Conservation (phyloP, 2,329 filamentous ascomycete species). For the Hypoxylon sp. region DNA sequence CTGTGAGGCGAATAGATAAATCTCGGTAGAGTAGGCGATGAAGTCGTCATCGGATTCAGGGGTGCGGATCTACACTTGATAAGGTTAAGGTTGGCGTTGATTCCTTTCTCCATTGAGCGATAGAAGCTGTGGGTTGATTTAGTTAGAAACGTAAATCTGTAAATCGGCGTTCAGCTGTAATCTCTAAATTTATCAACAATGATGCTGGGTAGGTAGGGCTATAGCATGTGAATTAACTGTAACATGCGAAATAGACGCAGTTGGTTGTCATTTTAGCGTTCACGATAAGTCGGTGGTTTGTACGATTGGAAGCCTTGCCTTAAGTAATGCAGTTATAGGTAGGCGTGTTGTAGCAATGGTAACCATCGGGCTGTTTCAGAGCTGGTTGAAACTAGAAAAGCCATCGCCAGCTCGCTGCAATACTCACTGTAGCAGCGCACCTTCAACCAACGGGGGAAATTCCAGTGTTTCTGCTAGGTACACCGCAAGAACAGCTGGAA, state of each 20-base stretch:
- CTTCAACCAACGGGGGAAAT: slow-evolving; percentile 33
- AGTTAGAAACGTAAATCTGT: slow-evolving; percentile 6
- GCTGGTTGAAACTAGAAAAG: slow-evolving; percentile 19
- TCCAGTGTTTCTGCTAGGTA: slow-evolving; percentile 45
- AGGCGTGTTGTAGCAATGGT: slow-evolving; percentile 24
- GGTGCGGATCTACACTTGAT: slow-evolving; percentile 33
- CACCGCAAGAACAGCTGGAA: slow-evolving; percentile 51
- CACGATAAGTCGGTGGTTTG: slow-evolving; percentile 3
- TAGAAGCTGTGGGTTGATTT: slow-evolving; percentile 7
- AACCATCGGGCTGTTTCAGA: slow-evolving; percentile 36
- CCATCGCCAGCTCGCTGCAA: neutral
- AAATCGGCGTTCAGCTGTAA: slow-evolving; percentile 6
- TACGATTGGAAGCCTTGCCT: slow-evolving; percentile 29
- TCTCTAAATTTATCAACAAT: slow-evolving; percentile 20
- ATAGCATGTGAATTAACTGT: slow-evolving; percentile 7
- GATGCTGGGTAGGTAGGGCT: neutral
- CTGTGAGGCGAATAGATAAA: slow-evolving; percentile 22
- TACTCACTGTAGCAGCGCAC: slow-evolving; percentile 1
- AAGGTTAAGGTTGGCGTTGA: slow-evolving; percentile 14
- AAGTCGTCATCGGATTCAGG: slow-evolving; percentile 36
- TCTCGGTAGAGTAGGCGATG: slow-evolving; percentile 29
- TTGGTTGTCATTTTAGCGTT: slow-evolving; percentile 5
- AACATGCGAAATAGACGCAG: neutral
- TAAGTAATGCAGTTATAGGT: slow-evolving; percentile 3
- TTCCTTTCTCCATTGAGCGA: slow-evolving; percentile 18